A percentile compares a stretch with the other conserved stretches of the same genome.
phyloP scores from a whole-genome alignment of 2,329 filamentous ascomycete species.

The Lachnellula suecica region DNA sequence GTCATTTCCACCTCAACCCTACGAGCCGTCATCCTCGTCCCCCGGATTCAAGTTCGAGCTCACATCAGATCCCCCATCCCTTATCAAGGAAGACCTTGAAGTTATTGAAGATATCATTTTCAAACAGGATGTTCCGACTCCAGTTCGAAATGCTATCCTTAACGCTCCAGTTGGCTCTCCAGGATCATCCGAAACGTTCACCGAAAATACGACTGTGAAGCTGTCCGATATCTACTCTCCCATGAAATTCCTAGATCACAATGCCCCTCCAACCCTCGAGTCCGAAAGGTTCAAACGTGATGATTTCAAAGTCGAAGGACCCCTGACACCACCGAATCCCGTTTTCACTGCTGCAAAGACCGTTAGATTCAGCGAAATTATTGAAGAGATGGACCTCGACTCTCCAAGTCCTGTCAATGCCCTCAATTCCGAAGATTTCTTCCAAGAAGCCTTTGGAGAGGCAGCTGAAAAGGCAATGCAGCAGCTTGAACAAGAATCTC shows the following conservation, averaged over 20 bases:
- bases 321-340: conserved; percentile 27
- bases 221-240: conserved; percentile 60
- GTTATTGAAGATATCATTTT: conserved; percentile 29
- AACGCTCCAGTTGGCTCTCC: neutral
- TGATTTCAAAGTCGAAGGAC: conserved; percentile 30
- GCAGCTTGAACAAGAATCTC: conserved; percentile 30
- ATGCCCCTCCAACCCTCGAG: conserved; percentile 7
- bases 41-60: conserved; percentile 24
- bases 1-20: conserved; percentile 11
- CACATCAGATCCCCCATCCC: conserved; percentile 23
- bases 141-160: conserved; percentile 8
- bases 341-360: conserved; percentile 10
- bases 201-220: conserved; percentile 55
- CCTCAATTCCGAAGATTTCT: conserved; percentile 15
- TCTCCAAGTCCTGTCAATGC: conserved; percentile 1
- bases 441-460: conserved; percentile 27
- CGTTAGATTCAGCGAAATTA: conserved; percentile 28
- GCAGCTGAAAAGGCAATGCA: conserved; percentile 19
- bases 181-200: conserved; percentile 2
- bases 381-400: conserved; percentile 24
- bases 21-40: conserved; percentile 25
- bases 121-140: conserved; percentile 27
- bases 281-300: conserved; percentile 12
- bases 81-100: conserved; percentile 25
- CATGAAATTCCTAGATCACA: conserved; percentile 13